These are phyloP conservation scores for Pichia cephalocereana DNA, from an alignment of 805 yeast species.

Conservation along the genomic window DNA sequence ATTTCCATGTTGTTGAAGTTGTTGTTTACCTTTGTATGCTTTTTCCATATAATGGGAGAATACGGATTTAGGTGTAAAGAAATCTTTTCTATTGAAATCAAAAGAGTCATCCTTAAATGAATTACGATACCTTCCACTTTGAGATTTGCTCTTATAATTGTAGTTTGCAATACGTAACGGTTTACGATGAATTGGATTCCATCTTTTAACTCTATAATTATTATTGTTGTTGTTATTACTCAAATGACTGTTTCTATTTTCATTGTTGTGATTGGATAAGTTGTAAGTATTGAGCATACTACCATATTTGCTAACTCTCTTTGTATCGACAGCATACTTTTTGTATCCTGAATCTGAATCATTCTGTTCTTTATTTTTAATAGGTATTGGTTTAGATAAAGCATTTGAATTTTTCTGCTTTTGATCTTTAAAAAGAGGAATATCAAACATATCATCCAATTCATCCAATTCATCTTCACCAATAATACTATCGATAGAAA, in stretches of 20 bases:
- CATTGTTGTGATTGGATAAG: neutral
- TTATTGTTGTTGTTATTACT: neutral
- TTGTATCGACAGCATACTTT: neutral
- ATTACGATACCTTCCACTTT: constrained; percentile 13
- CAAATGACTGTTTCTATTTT: neutral
- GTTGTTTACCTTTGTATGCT: constrained; percentile 28
- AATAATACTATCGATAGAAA: constrained; percentile 1
- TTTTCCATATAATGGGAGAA: constrained; percentile 65
- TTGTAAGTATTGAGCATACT: neutral
- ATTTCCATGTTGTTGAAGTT: constrained; percentile 8
- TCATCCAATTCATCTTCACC: neutral
- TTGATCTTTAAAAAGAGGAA: neutral
- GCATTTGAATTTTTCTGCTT: neutral
- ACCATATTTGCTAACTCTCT: neutral
- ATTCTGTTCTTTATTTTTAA: neutral
- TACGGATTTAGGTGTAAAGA: constrained; percentile 70
- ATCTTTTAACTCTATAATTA: constrained; percentile 11
- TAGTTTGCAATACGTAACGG: constrained; percentile 23
- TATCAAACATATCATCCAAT: neutral
- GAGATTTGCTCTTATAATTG: constrained; percentile 14
- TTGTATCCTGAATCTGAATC: neutral
- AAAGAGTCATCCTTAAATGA: constrained; percentile 12
- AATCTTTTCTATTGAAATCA: constrained; percentile 56
- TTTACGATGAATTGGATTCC: constrained; percentile 17
- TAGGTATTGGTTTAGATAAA: neutral